Percentiles rank a stretch among this genome's conserved stretches.
Evolutionary conservation across 2,329 filamentous ascomycete species (phyloP).

Genomic region (Colletotrichum sp.): DNA sequence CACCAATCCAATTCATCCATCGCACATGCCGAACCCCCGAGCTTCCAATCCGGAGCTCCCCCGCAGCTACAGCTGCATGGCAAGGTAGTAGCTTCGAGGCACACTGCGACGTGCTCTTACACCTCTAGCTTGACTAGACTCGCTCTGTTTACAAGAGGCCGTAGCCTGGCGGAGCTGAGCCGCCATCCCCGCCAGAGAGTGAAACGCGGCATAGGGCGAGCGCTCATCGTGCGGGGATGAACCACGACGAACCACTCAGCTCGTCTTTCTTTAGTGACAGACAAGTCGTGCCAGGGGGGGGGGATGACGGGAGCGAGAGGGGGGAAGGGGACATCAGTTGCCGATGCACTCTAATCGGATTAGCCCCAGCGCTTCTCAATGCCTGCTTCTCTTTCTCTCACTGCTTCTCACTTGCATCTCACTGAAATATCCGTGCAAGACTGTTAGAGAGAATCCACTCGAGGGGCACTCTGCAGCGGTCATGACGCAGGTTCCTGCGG

Average conservation of each 20-base stretch:
- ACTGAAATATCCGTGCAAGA: neutral
- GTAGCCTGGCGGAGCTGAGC: neutral
- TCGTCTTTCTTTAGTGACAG: neutral
- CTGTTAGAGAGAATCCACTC: neutral
- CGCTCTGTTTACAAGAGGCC: neutral
- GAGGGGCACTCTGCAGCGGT: neutral
- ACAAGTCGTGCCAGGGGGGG: neutral
- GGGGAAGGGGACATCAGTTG: neutral
- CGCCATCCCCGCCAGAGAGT: neutral
- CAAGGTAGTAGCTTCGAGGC: constrained; percentile 3
- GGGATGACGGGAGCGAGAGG: neutral
- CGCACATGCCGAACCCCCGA: constrained; percentile 19
- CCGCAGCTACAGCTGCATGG: neutral
- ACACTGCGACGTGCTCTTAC: neutral
- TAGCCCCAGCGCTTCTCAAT: neutral
- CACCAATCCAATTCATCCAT: neutral
- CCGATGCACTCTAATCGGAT: neutral
- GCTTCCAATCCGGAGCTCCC: neutral
- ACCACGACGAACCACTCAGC: neutral
- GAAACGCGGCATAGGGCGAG: constrained; percentile 4
- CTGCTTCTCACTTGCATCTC: neutral
- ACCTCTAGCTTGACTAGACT: neutral
- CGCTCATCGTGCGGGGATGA: constrained; percentile 13
- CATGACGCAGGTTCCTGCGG: constrained; percentile 18
- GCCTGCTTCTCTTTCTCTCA: neutral